Percentiles rank a stretch among this genome's conserved stretches.
phyloP scores from a whole-genome alignment of 1,284 basidiomycete species.

The Fistulina hepatica region DNA sequence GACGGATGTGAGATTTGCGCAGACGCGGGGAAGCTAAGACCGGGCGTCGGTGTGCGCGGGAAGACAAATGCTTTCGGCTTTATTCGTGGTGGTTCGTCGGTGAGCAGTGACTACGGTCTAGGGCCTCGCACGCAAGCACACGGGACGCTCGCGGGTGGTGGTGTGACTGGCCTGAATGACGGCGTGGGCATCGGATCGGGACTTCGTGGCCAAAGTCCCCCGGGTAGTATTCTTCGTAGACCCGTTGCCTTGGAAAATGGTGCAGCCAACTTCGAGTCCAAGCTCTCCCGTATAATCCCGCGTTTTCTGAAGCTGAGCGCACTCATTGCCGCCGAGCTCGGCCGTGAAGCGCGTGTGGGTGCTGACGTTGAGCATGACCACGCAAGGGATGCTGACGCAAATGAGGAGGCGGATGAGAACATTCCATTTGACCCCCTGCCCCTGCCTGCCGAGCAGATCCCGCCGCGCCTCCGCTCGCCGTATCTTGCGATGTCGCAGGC shows the following conservation, averaged over 20 bases:
- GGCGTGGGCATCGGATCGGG: slow-evolving; percentile 61
- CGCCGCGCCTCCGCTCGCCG: slow-evolving; percentile 7
- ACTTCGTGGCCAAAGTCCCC: slow-evolving; percentile 33
- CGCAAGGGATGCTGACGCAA: slow-evolving; percentile 11
- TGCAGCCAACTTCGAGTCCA: too few relatives aligned
- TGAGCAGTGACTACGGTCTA: too few relatives aligned
- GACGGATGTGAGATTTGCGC: slow-evolving; percentile 65
- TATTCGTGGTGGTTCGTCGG: too few relatives aligned
- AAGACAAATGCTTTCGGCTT: too few relatives aligned
- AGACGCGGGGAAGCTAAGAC: too few relatives aligned
- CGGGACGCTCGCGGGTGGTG: too few relatives aligned
- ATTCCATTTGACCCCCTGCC: slow-evolving; percentile 1
- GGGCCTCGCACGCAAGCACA: too few relatives aligned
- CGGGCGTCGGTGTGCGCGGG: too few relatives aligned
- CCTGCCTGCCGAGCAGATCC: background rate
- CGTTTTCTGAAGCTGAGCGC: slow-evolving; percentile 67
- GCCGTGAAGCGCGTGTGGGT: slow-evolving; percentile 39
- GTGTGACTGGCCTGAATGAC: slow-evolving; percentile 59
- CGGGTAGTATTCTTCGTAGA: slow-evolving; percentile 48
- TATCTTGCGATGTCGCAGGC: slow-evolving; percentile 8
- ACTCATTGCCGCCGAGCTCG: slow-evolving; percentile 61
- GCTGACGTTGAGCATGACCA: slow-evolving; percentile 11
- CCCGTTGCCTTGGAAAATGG: slow-evolving; percentile 26
- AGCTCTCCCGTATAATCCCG: slow-evolving; percentile 56
- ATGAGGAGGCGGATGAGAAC: slow-evolving; percentile 17